A percentile compares a stretch with the other conserved stretches of the same genome.
Conservation (phyloP, 352 stramenopile genomes). For the Phytophthora colocasiae region DNA sequence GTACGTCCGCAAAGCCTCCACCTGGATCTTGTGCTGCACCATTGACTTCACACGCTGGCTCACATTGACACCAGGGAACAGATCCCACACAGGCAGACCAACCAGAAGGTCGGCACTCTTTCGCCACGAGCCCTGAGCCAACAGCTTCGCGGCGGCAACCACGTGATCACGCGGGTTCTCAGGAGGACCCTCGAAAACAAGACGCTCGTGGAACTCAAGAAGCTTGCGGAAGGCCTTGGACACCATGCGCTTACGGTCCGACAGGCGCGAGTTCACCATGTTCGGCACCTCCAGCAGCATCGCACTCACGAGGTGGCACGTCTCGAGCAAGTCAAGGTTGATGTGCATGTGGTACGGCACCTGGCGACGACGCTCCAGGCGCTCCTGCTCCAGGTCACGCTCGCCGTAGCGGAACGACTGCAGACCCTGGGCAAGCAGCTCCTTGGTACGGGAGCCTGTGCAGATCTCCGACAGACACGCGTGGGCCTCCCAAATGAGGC, state of each 20-base stretch:
- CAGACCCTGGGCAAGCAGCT: conserved; percentile 97
- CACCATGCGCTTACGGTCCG: conserved; percentile 89
- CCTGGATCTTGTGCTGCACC: conserved; percentile 95
- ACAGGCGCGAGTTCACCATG: conserved; percentile 92
- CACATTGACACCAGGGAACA: conserved; percentile 92
- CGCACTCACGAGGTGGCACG: conserved; percentile 96
- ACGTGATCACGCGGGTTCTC: conserved; percentile 98
- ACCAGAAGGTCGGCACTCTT: conserved; percentile 90
- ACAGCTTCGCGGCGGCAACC: conserved; percentile 94
- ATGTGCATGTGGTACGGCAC: conserved; percentile 99
- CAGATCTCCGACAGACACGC: conserved; percentile 98
- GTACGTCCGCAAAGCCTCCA: conserved; percentile 97
- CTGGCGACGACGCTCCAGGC: conserved; percentile 96
- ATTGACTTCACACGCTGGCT: conserved; percentile 90
- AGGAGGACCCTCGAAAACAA: conserved; percentile 97
- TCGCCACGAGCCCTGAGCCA: conserved; percentile 97
- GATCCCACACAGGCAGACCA: conserved; percentile 95
- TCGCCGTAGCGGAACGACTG: conserved; percentile 93
- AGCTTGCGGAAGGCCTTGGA: conserved; percentile 97
- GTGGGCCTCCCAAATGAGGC: conserved; percentile 96
- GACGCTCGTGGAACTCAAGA: conserved; percentile 88
- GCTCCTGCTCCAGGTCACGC: conserved; percentile 97
- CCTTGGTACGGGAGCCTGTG: conserved; percentile 92
- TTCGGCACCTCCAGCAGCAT: conserved; percentile 99
- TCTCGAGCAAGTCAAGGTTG: conserved; percentile 98